Conservation (phyloP, 805 yeast species). For the Candida insectorum region DNA sequence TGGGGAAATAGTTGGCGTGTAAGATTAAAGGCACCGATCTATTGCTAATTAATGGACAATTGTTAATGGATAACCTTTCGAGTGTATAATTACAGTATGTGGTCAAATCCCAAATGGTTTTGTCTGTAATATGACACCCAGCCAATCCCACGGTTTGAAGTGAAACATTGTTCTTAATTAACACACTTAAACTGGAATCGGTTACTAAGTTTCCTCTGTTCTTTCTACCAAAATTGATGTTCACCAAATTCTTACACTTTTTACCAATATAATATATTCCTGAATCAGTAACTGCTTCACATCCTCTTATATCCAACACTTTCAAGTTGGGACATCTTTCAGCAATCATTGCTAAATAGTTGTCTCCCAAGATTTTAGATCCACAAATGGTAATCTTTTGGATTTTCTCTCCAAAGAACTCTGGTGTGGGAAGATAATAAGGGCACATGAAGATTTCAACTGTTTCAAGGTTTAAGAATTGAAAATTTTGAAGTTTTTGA, state of each 20-base stretch:
- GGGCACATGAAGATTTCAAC: constrained; percentile 86
- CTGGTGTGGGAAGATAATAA: constrained; percentile 49
- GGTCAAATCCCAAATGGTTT: constrained; percentile 78
- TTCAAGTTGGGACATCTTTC: constrained; percentile 55
- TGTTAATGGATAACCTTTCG: constrained; percentile 70
- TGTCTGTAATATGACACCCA: constrained; percentile 79
- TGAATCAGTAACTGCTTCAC: constrained; percentile 71
- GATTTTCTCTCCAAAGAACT: constrained; percentile 27
- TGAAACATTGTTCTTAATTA: constrained; percentile 51
- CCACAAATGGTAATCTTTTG: constrained; percentile 67
- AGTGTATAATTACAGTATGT: constrained; percentile 44
- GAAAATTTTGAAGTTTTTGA: constrained; percentile 31
- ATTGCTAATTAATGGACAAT: constrained; percentile 60
- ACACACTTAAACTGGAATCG: constrained; percentile 59
- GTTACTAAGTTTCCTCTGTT: constrained; percentile 63
- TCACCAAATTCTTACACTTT: constrained; percentile 52
- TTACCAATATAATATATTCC: constrained; percentile 69
- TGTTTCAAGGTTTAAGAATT: constrained; percentile 56
- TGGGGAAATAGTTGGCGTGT: constrained; percentile 47
- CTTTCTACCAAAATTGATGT: constrained; percentile 81
- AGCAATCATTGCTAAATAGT: constrained; percentile 50
- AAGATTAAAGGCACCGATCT: constrained; percentile 52
- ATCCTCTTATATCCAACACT: constrained; percentile 76
- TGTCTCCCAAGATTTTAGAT: constrained; percentile 58
- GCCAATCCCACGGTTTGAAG: constrained; percentile 80